A percentile compares a stretch with the other conserved stretches of the same genome.
Conservation (phyloP, 306 rosid species). For the Quercus suber region DNA sequence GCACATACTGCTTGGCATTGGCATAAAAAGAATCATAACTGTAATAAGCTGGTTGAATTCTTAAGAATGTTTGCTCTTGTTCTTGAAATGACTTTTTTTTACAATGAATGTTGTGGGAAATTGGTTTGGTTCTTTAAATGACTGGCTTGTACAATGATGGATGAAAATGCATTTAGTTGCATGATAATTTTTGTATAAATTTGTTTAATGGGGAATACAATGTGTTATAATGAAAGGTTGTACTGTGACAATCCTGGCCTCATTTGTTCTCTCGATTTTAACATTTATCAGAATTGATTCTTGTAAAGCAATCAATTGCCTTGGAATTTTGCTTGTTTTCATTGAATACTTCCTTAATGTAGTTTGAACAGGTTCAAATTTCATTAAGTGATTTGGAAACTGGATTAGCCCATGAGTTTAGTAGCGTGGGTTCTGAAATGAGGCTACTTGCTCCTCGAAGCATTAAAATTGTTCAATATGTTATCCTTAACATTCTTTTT, state of each 20-base stretch:
- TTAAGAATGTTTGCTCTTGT: neutral
- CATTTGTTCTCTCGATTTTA: neutral
- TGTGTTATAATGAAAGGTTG: neutral
- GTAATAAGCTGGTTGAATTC: neutral
- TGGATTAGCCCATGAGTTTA: neutral
- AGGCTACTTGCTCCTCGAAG: neutral
- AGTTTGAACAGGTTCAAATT: neutral
- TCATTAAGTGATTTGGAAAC: neutral
- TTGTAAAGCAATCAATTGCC: neutral
- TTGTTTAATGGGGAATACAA: neutral
- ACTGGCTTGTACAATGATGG: neutral
- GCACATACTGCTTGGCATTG: neutral
- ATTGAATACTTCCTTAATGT: neutral
- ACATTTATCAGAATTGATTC: neutral
- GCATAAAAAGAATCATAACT: neutral
- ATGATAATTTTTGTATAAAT: neutral
- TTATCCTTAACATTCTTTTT: neutral
- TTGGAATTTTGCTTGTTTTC: neutral
- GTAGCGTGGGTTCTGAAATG: neutral
- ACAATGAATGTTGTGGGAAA: neutral
- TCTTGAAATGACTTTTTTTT: neutral
- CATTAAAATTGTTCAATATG: neutral
- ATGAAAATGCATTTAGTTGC: neutral
- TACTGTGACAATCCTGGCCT: neutral
- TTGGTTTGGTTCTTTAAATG: neutral